Evolutionary conservation across 169 alveolate species (phyloP).

Genomic region (Amoebophrya sp.): DNA sequence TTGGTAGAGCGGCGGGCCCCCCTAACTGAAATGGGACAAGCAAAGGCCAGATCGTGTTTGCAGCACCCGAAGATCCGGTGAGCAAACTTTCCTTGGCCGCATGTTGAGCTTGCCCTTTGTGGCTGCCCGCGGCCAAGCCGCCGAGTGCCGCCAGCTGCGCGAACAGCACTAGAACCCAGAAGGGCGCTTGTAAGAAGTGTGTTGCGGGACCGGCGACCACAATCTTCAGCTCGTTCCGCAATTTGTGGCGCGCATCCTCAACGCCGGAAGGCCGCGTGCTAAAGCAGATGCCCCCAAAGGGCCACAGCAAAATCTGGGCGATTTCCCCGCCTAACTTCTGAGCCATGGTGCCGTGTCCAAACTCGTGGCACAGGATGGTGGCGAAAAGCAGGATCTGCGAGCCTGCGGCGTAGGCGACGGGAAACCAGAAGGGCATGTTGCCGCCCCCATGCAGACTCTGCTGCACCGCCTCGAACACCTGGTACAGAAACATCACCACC

Average conservation of each 20-base stretch:
- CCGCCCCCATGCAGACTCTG: no score
- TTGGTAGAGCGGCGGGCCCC: not conserved
- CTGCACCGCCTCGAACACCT: not conserved
- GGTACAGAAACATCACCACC: constrained; percentile 28
- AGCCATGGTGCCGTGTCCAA: constrained; percentile 37
- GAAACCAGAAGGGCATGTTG: not conserved
- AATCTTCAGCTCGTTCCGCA: constrained; percentile 27
- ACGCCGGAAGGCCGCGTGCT: not conserved
- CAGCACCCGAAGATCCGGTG: not conserved
- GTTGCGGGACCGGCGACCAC: constrained; percentile 35
- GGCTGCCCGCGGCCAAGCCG: no score
- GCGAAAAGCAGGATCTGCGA: constrained; percentile 3
- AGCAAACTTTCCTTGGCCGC: no score
- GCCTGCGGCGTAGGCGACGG: constrained; percentile 29
- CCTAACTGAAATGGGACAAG: not conserved
- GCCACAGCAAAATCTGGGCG: constrained; percentile 30
- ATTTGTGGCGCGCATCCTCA: not conserved
- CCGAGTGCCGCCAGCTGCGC: not conserved
- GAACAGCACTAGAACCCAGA: constrained; percentile 3
- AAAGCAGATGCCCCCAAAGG: constrained; percentile 37
- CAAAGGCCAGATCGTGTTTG: not conserved
- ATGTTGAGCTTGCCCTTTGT: no score
- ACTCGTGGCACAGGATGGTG: constrained; percentile 35
- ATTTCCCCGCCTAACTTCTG: constrained; percentile 25
- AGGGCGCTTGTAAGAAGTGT: constrained; percentile 34